phyloP scores from a whole-genome alignment of 257 asterid species.

The Gardenia jasminoides region DNA sequence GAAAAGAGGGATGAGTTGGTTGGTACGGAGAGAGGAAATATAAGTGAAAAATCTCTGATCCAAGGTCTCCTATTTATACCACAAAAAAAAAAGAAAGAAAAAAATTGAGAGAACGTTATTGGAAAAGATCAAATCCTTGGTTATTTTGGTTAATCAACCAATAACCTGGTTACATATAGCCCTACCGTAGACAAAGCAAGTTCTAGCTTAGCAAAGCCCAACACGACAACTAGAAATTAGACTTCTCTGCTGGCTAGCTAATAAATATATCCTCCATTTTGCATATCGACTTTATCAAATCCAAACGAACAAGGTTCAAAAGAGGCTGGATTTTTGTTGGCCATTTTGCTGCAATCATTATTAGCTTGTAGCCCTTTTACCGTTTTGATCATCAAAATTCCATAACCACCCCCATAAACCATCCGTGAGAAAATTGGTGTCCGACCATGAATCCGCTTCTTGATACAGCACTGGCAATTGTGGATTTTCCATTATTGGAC shows the following conservation, averaged over 20 bases:
- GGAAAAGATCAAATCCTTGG: not conserved
- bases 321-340: constrained; percentile 30
- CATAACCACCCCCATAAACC: constrained; percentile 51
- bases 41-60: no score
- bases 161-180: not conserved
- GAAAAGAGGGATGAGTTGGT: no score
- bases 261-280: constrained; percentile 34
- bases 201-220: not conserved
- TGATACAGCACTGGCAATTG: constrained; percentile 16
- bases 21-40: no score
- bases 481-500: constrained; percentile 11
- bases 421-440: constrained; percentile 27
- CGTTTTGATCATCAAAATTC: constrained; percentile 40
- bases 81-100: no score
- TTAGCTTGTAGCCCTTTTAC: not conserved
- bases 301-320: not conserved
- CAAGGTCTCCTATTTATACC: no score
- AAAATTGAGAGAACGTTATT: no score
- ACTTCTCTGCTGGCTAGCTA: constrained; percentile 14
- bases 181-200: not conserved
- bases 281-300: constrained; percentile 21
- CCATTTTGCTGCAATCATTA: constrained; percentile 28
- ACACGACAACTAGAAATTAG: not conserved
- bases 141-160: not conserved
- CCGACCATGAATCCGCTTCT: constrained; percentile 25